phyloP scores from a whole-genome alignment of 2,329 filamentous ascomycete genomes.

The Alternaria triticina region DNA sequence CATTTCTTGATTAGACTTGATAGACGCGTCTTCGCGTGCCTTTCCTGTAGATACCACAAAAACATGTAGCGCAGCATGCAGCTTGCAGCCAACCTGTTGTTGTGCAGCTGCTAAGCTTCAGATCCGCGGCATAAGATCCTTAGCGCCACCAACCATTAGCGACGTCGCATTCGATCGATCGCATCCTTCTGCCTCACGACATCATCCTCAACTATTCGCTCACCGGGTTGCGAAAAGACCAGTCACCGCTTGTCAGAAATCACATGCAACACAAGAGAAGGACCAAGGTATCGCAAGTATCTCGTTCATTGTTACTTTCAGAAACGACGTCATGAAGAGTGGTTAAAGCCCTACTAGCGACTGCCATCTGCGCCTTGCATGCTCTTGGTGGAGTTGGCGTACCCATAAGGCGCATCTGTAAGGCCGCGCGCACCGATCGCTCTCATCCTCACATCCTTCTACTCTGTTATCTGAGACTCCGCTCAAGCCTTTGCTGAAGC shows the following conservation, averaged over 20 bases:
- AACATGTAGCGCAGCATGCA: not conserved
- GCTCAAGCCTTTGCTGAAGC: not conserved
- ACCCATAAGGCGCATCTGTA: not conserved
- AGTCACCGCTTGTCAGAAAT: not conserved
- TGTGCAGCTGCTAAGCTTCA: constrained; percentile 7
- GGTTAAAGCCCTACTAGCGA: not conserved
- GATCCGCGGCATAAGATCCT: constrained; percentile 8
- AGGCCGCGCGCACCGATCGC: not conserved
- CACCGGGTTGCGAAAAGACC: not conserved
- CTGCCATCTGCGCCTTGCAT: not conserved
- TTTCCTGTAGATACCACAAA: not conserved
- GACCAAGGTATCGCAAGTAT: not conserved
- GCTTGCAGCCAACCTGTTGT: not conserved
- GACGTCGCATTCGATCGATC: constrained; percentile 10
- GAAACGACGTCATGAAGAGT: not conserved
- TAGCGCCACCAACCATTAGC: constrained; percentile 8
- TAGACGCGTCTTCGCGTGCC: not conserved
- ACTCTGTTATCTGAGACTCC: not conserved
- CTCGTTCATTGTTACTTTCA: not conserved
- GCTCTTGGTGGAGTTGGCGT: not conserved
- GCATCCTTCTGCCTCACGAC: constrained; percentile 3
- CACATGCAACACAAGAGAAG: not conserved
- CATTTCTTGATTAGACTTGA: not conserved
- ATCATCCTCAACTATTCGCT: not conserved
- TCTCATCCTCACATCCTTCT: not conserved